Evolutionary conservation across 768 basidiomycete genomes (phyloP).

Genomic region (Pisolithus tinctorius): DNA sequence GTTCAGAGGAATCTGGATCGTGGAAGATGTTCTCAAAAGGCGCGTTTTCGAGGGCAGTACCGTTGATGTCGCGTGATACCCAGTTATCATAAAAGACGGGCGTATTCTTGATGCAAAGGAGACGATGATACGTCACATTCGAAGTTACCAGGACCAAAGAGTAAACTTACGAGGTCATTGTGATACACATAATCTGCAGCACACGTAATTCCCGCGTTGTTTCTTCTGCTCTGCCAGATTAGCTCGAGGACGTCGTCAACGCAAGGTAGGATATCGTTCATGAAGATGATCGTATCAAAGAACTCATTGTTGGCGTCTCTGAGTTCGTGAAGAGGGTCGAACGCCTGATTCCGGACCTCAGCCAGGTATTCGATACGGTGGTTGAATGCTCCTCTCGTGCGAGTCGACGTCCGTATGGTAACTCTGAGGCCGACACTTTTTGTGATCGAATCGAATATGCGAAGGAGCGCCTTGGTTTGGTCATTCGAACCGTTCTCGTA

Average conservation of each 20-base stretch:
- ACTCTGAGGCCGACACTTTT: constrained; percentile 87
- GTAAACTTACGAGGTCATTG: constrained; percentile 68
- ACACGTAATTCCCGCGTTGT: constrained; percentile 98
- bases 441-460: constrained; percentile 92
- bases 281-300: constrained; percentile 96
- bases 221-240: constrained; percentile 87
- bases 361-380: constrained; percentile 99
- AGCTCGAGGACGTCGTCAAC: constrained; percentile 96
- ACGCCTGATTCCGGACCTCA: constrained; percentile 98
- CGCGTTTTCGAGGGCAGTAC: constrained; percentile 95
- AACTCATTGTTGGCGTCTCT: constrained; percentile 88
- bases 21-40: constrained; percentile 95
- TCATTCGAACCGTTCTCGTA: constrained; percentile 99
- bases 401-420: constrained; percentile 86
- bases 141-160: not conserved
- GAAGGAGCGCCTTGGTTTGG: constrained; percentile 94
- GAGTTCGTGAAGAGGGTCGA: constrained; percentile 91
- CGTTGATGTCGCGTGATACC: constrained; percentile 98
- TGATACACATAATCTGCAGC: constrained; percentile 99
- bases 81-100: constrained; percentile 99
- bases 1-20: constrained; percentile 61
- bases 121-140: not conserved
- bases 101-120: constrained; percentile 39
- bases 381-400: constrained; percentile 93
- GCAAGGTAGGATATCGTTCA: constrained; percentile 99